Percentiles rank a stretch among this genome's conserved stretches.
Conservation (phyloP, 129 eudicot genomes). For the Dittrichia graveolens region DNA sequence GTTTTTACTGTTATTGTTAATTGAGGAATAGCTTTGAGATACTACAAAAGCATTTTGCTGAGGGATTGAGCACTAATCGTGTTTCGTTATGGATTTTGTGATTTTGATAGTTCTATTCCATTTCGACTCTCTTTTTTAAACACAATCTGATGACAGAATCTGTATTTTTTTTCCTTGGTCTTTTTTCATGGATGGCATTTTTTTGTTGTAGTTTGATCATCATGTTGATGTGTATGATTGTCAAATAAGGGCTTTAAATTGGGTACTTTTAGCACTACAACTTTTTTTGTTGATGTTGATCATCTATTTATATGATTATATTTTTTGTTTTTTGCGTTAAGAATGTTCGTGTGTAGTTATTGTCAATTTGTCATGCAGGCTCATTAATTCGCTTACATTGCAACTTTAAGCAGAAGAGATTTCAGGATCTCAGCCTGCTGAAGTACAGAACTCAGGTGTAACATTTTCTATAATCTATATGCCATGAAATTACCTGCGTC, state of each 20-base stretch:
- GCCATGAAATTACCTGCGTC: too few species aligned
- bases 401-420: neutral
- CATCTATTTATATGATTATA: neutral
- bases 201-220: neutral
- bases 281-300: too few species aligned
- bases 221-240: slow-evolving; percentile 10
- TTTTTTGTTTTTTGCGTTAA: neutral
- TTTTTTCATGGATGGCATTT: neutral
- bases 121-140: neutral
- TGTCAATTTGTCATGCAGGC: neutral
- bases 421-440: neutral
- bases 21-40: neutral
- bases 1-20: slow-evolving; percentile 2
- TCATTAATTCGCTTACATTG: neutral
- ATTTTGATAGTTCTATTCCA: slow-evolving; percentile 2
- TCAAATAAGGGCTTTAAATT: neutral
- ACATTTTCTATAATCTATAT: too few species aligned
- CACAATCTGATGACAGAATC: neutral
- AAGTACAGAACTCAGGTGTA: neutral
- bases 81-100: neutral
- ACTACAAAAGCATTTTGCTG: neutral
- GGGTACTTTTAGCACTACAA: too few species aligned
- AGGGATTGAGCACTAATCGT: neutral
- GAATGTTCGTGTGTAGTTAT: neutral
- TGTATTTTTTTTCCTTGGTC: neutral